Evolutionary conservation across 805 yeast genomes (phyloP).

Genomic region (Nakazawaea wickerhamii): DNA sequence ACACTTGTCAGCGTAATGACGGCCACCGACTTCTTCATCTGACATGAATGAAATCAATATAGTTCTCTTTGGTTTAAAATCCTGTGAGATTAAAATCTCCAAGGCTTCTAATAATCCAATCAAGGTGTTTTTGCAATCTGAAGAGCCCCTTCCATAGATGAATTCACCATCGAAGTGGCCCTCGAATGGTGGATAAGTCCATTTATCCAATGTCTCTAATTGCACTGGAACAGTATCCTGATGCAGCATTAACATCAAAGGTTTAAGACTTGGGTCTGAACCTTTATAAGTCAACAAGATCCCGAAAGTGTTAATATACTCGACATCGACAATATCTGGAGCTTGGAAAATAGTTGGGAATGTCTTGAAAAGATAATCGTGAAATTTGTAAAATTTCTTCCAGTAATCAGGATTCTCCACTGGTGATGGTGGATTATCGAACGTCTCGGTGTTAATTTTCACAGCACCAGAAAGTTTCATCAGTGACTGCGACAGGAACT

Average conservation of each 20-base stretch:
- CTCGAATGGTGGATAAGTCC: constrained; percentile 59
- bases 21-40: constrained; percentile 66
- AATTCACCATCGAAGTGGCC: constrained; percentile 56
- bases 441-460: constrained; percentile 45
- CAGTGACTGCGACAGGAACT: constrained; percentile 31
- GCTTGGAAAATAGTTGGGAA: constrained; percentile 43
- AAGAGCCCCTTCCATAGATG: constrained; percentile 66
- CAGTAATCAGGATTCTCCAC: constrained; percentile 35
- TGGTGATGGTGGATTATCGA: constrained; percentile 35
- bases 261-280: constrained; percentile 39
- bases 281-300: constrained; percentile 58
- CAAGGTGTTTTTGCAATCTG: constrained; percentile 62
- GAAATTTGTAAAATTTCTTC: constrained; percentile 32
- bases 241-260: constrained; percentile 60
- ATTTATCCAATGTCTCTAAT: constrained; percentile 40
- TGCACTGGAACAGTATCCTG: constrained; percentile 72
- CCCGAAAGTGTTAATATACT: constrained; percentile 50
- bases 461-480: constrained; percentile 43
- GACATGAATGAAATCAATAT: constrained; percentile 57
- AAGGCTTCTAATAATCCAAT: constrained; percentile 56
- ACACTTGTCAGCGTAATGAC: constrained; percentile 46
- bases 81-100: constrained; percentile 39
- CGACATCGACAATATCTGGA: constrained; percentile 37
- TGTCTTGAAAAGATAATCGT: constrained; percentile 14
- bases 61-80: constrained; percentile 50